Evolutionary conservation across 805 yeast species (phyloP).

Genomic region (Metschnikowia sp.): DNA sequence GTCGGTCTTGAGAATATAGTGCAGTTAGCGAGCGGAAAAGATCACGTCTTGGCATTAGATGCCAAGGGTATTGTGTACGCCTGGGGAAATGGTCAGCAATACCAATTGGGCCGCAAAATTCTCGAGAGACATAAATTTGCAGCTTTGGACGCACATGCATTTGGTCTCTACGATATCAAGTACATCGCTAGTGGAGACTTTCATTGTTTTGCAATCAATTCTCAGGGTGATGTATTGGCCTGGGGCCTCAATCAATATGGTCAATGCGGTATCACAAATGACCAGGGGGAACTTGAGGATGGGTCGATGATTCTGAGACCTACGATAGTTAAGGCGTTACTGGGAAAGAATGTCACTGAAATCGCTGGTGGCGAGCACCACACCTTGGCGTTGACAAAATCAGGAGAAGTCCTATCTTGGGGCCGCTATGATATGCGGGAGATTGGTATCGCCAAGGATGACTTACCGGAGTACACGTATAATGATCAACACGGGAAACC

Average conservation of each 20-base stretch:
- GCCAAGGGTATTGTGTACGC: slow-evolving; percentile 83
- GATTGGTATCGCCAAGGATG: slow-evolving; percentile 67
- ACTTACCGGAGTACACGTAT: slow-evolving; percentile 70
- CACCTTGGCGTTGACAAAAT: slow-evolving; percentile 66
- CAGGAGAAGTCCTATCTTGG: slow-evolving; percentile 76
- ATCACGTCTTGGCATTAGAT: slow-evolving; percentile 83
- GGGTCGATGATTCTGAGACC: slow-evolving; percentile 81
- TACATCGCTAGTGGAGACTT: slow-evolving; percentile 91
- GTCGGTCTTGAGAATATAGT: slow-evolving; percentile 62
- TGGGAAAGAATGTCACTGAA: slow-evolving; percentile 51
- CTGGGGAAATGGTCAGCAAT: slow-evolving; percentile 97
- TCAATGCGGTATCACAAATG: slow-evolving; percentile 73
- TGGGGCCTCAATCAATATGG: slow-evolving; percentile 99
- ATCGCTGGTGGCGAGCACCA: slow-evolving; percentile 96
- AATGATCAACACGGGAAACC: slow-evolving; percentile 76
- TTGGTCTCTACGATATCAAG: slow-evolving; percentile 76
- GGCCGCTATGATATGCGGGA: slow-evolving; percentile 95
- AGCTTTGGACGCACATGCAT: slow-evolving; percentile 75
- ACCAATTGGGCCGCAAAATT: slow-evolving; percentile 84
- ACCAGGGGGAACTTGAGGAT: slow-evolving; percentile 72
- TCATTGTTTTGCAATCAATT: slow-evolving; percentile 89
- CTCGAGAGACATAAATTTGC: slow-evolving; percentile 72
- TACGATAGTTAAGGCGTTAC: slow-evolving; percentile 63
- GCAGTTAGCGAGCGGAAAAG: slow-evolving; percentile 89
- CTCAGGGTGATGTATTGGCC: slow-evolving; percentile 64